These are phyloP conservation scores for Asparagopsis taxiformis DNA, from an alignment of 31 red algal species.

Conservation along the genomic window DNA sequence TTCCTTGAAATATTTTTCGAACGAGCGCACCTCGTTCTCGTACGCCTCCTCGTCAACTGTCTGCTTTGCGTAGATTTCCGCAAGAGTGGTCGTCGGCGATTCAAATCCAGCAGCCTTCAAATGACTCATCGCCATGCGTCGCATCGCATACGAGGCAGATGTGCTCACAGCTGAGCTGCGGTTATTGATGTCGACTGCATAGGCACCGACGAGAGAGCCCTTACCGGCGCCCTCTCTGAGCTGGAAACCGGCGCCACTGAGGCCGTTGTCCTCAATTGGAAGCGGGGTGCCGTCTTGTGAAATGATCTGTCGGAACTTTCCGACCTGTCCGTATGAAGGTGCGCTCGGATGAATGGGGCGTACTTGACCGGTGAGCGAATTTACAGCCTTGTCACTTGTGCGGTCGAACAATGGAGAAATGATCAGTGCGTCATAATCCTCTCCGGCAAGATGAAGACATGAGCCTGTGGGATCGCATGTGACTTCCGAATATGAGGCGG, in stretches of 20 bases:
- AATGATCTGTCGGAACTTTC: neutral
- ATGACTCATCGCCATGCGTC: conserved; percentile 8
- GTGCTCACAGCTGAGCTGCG: neutral
- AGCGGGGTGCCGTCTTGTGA: neutral
- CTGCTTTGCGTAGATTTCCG: neutral
- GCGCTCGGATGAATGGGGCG: neutral
- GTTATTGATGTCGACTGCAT: conserved; percentile 9
- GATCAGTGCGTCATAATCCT: neutral
- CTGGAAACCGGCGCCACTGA: neutral
- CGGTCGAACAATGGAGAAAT: neutral
- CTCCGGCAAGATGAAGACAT: neutral
- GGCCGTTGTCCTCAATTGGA: neutral
- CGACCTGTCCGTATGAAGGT: neutral
- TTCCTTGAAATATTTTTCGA: neutral
- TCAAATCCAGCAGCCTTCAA: conserved; percentile 2
- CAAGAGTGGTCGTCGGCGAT: neutral
- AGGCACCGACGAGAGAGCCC: neutral
- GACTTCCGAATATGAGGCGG: neutral
- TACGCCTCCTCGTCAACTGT: neutral
- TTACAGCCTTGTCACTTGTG: neutral
- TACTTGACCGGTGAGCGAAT: neutral
- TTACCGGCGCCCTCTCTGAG: neutral
- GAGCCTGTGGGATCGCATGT: neutral
- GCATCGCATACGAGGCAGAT: neutral
- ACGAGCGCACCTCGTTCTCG: neutral